Conservation (phyloP, 176 grass and related monocot species). For the Microstegium vimineum region DNA sequence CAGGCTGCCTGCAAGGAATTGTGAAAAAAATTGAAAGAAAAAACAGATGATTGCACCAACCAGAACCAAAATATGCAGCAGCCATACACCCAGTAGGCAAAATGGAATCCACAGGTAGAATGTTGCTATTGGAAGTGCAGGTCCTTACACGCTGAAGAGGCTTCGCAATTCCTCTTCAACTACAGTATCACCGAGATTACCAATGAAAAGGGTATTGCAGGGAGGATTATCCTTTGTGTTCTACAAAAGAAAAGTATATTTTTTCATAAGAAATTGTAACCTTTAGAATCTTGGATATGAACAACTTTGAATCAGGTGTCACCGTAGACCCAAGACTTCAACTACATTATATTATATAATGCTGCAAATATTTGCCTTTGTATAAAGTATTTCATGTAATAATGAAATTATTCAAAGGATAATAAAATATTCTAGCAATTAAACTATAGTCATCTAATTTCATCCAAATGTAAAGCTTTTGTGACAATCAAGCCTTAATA, state of each 20-base stretch:
- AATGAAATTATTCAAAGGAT: not conserved
- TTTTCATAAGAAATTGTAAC: not conserved
- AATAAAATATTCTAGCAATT: not conserved
- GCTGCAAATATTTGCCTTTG: not conserved
- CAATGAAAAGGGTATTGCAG: constrained; percentile 98
- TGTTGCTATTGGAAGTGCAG: not conserved
- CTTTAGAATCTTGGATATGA: constrained; percentile 10
- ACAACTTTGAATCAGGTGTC: not conserved
- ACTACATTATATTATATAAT: not conserved
- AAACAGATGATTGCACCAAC: not conserved
- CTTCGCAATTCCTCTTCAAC: constrained; percentile 89
- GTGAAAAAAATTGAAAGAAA: constrained; percentile 12
- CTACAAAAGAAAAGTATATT: constrained; percentile 48
- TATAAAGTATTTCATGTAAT: not conserved
- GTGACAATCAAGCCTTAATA: not conserved
- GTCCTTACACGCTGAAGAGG: constrained; percentile 86
- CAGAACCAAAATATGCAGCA: not conserved
- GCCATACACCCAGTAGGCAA: not conserved
- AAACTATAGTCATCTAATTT: not conserved
- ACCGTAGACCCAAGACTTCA: not conserved
- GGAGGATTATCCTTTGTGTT: constrained; percentile 99
- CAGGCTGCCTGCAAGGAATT: constrained; percentile 70
- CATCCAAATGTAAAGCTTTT: not conserved
- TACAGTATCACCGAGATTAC: constrained; percentile 98
- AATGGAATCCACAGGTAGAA: not conserved